Evolutionary conservation across 495 filamentous ascomycete genomes (phyloP), one percentile per base, ranked within the genome.

Genomic region (Filosporella fistucella): DNA sequence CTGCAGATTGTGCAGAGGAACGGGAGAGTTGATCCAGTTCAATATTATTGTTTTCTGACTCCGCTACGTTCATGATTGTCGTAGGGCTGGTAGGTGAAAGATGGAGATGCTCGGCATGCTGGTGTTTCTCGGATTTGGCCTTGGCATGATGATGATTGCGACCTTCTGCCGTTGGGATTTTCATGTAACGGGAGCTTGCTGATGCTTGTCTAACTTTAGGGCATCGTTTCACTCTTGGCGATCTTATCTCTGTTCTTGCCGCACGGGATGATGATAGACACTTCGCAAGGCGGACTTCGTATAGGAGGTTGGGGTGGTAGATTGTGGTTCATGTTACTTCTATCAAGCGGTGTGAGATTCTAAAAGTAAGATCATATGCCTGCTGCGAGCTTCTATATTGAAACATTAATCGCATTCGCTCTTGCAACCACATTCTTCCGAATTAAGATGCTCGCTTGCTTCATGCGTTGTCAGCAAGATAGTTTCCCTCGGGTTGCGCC

Each of bases 141-240:
- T 37, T 37, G 14, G 34, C 34, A 37, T 4, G 16, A 1, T 20
- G 1, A 13, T 37, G 3, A 12, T 23, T 23, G 42, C 42, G 28
- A 45, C 21, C 42, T 32, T 45, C 42, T 45, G 20, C 42, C 42
- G 42, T 32, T n/a, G n/a, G n/a, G n/a, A n/a, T n/a, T n/a, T n/a
- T n/a, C n/a, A n/a, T n/a, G n/a, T n/a, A n/a, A n/a, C n/a, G n/a
- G n/a, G n/a, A 18, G 41, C 23, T 34, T 20, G 42, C 12, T 16
- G 42, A 34, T 32, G 42, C 42, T 45, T 45, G 42, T 17, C 29
- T 14, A 20, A 4, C 28, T 34, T 23, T 25, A 26, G 24, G 22
- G 16, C 5, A 14, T 5, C 42, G 17, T 34, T 23, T 29, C 42
- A 22, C 26, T 29, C 42, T 45, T 45, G 42, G 42, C 42, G 42